Base-by-base conservation (phyloP, 139 green algal species). In the Coelastrella sp. region DNA sequence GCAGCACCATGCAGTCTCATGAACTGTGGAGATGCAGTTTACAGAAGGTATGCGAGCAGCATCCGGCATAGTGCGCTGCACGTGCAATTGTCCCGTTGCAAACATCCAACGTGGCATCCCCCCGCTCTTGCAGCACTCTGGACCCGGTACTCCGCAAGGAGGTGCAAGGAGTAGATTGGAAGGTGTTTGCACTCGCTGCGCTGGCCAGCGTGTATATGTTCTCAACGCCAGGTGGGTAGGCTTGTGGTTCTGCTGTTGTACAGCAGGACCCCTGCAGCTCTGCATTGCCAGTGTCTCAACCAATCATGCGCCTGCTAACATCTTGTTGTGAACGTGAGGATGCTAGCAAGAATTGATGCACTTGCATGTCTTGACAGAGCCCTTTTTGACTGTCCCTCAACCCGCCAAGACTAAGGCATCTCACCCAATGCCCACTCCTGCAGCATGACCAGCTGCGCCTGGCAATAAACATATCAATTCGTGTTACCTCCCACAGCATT, bases 21-120 rank as follows among this genome's bases (percentile, higher is more conserved):
- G 95, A 98, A 98, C 83, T 99, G 97, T 77, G 97, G 97, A 11
- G 97, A 99, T 86, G 90, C 96, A 0, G 88, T 97, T 0, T 93
- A 99, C 92, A 89, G 97, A 56, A 99, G 97, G 97, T 98, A 16
- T 23, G 22, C 20, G 65, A 3, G 60, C 22, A 23, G 7, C 61
- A 58, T 22, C 5, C 64, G 20, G n/a, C n/a, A 58, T 5, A 47
- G 73, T 64, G 17, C 58, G 14, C 14, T 59, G 19, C 17, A 17
- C n/a, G 56, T 61, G 60, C 32, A 47, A n/a, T 56, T 4, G 11
- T 59, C 14, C 5, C 19, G 32, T 68, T n/a, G 58, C 73, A 78
- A 32, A 58, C 5, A 65, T 66, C 73, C 13, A 77, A 23, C 65
- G 20, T 82, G 22, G 23, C 79, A 84, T 23, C 68, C 20, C 54